A percentile compares a stretch with the other conserved stretches of the same genome.
Evolutionary conservation across 495 filamentous ascomycete genomes (phyloP).

Genomic region (Physcia stellaris): DNA sequence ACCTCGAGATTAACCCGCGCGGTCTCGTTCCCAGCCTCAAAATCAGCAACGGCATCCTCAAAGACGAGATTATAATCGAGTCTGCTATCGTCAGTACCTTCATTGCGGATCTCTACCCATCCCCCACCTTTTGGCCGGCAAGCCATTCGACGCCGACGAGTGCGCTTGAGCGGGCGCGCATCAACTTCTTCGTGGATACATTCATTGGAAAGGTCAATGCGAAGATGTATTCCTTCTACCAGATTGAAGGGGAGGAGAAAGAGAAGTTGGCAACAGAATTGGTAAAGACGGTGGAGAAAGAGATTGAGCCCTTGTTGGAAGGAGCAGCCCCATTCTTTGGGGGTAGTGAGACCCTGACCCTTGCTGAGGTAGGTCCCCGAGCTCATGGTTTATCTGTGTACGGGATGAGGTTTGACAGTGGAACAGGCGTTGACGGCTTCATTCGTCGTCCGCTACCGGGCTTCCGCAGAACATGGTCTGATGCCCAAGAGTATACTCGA

Average conservation of each 20-base stretch:
- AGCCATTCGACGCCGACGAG: slow-evolving; percentile 19
- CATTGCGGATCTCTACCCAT: slow-evolving; percentile 46
- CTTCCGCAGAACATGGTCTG: slow-evolving; percentile 2
- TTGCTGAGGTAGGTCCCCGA: slow-evolving; percentile 55
- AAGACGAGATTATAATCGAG: slow-evolving; percentile 51
- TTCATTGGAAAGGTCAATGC: slow-evolving; percentile 49
- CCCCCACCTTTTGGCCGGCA: slow-evolving; percentile 26
- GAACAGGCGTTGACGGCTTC: slow-evolving; percentile 9
- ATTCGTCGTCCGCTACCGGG: slow-evolving; percentile 7
- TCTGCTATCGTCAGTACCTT: slow-evolving; percentile 62
- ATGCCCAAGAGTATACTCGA: slow-evolving; percentile 8
- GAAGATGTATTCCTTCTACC: slow-evolving; percentile 29
- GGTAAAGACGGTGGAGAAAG: slow-evolving; percentile 46
- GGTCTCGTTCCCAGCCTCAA: slow-evolving; percentile 65
- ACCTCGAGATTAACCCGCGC: slow-evolving; percentile 73
- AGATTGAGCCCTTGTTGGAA: slow-evolving; percentile 58
- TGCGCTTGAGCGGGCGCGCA: slow-evolving; percentile 49
- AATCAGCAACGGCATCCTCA: slow-evolving; percentile 41
- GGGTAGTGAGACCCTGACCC: slow-evolving; percentile 58
- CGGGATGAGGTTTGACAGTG: not conserved
- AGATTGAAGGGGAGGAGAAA: slow-evolving; percentile 25
- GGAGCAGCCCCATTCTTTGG: slow-evolving; percentile 67
- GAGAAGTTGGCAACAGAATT: slow-evolving; percentile 21
- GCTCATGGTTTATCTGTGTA: not conserved
- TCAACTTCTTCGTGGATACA: slow-evolving; percentile 66